These are phyloP conservation scores for Basidiobolus meristosporus DNA, from an alignment of 371 early-diverging fungal genomes.

Conservation along the genomic window DNA sequence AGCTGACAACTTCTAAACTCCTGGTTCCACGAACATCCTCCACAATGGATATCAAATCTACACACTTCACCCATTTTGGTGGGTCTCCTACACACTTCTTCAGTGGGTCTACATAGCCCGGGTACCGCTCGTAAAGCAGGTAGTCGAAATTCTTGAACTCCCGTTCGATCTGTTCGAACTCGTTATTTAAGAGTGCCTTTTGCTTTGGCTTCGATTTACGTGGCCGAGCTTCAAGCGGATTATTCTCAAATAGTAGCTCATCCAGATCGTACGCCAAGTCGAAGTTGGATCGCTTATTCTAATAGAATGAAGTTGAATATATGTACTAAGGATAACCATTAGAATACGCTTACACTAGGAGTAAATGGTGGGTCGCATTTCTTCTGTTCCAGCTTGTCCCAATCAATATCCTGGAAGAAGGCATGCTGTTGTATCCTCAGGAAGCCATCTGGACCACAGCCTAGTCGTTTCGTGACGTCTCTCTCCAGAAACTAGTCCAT, in stretches of 20 bases:
- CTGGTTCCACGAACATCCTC: no score
- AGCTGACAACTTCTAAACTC: no score
- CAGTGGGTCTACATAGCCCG: slow-evolving; percentile 35
- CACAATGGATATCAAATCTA: no score
- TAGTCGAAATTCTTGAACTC: slow-evolving; percentile 40
- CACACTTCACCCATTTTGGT: slow-evolving; percentile 43
- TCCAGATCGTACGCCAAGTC: slow-evolving; percentile 91
- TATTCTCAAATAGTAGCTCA: slow-evolving; percentile 81
- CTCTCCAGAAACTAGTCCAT: slow-evolving; percentile 6
- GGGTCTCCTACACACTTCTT: slow-evolving; percentile 46
- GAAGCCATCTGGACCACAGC: slow-evolving; percentile 5
- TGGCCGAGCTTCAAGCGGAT: slow-evolving; percentile 44
- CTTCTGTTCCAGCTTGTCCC: slow-evolving; percentile 11
- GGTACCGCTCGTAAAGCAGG: slow-evolving; percentile 38
- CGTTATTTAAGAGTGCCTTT: no score
- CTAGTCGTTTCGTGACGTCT: slow-evolving; percentile 1
- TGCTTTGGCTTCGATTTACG: background rate
- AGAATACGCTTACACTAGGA: no score
- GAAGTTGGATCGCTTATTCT: slow-evolving; percentile 66
- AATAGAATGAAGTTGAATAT: no score
- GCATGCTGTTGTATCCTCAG: slow-evolving; percentile 8
- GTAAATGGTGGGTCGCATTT: slow-evolving; percentile 14
- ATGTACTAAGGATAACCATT: no score
- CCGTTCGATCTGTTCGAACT: slow-evolving; percentile 20
- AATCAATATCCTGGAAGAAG: slow-evolving; percentile 10